Evolutionary conservation across 352 stramenopile genomes (phyloP), one percentile per base, ranked within the genome.

Genomic region (Elongisporangium anandrum): DNA sequence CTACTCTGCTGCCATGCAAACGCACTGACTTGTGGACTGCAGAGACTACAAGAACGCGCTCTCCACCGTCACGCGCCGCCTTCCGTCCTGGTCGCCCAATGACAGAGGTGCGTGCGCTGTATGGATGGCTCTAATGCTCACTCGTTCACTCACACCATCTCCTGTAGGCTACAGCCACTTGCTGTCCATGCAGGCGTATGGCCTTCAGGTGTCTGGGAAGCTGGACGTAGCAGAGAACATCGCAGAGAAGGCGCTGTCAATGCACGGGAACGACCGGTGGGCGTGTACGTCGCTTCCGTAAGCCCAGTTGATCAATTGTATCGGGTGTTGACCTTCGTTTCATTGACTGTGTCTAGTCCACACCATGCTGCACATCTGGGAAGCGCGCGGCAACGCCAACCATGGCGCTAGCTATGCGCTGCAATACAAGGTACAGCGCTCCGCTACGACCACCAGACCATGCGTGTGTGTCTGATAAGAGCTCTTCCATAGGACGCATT

Each of bases 261-360:
- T 94, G 82, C 91, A 94, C 50, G 77, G 79, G 53, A 90, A 94
- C 38, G 86, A 95, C 58, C 80, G 80, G 2, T 92, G 80, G 81
- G 86, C 86, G 12, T 93, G 86, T 95, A 76, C 49, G 84, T 84
- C 23, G 6, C 4, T 20, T n/a, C n/a, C 19, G 24, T 5, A 21
- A 2, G 63, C 20, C 12, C 49, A 41, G 5, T 52, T 23, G 26
- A 34, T 22, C 15, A 22, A n/a, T 50, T 45, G n/a, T 10, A 22
- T 6, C 21, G 47, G 29, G 26, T 10, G 8, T 48, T 57, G 21
- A 23, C 61, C 34, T 22, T 21, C 50, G 19, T 13, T 50, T 29
- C 29, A 9, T 60, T 29, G 19, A 9, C 15, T 15, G 22, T 59
- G 16, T 17, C 13, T 60, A 93, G 85, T 95, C 53, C 81, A 92